A percentile compares a stretch with the other conserved stretches of the same genome.
phyloP scores from a whole-genome alignment of 371 early-diverging fungal genomes.

The Dentiscutata heterogama region DNA sequence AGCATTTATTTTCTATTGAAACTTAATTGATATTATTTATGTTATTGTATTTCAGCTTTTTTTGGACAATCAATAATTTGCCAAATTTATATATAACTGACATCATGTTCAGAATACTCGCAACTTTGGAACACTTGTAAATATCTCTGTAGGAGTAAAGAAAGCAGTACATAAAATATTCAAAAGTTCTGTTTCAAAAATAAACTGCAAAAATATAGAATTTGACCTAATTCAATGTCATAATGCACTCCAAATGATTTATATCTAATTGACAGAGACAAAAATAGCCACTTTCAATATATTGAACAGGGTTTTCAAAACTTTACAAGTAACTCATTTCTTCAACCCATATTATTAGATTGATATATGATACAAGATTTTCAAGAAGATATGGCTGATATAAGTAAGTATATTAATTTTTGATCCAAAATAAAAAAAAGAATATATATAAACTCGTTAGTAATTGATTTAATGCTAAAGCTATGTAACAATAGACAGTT shows the following conservation, averaged over 20 bases:
- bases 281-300: neutral
- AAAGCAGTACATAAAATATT: constrained; percentile 3
- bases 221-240: neutral
- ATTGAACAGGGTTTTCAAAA: neutral
- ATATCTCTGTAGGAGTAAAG: constrained; percentile 15
- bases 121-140: neutral
- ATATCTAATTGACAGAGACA: neutral
- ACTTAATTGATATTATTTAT: neutral
- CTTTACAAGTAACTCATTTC: neutral
- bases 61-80: neutral
- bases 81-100: constrained; percentile 6
- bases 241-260: neutral
- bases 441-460: neutral
- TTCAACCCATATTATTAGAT: neutral
- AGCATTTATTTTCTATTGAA: neutral
- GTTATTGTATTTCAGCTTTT: neutral
- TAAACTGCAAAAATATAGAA: constrained; percentile 9
- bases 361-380: neutral
- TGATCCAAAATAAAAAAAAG: neutral
- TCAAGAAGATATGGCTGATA: neutral
- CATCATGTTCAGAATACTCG: neutral
- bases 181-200: constrained; percentile 3
- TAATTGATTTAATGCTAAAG: neutral
- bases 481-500: neutral
- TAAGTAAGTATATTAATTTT: neutral